Evolutionary conservation across 225 moss, liverwort and hornwort species (phyloP).

Genomic region (Physcomitrellopsis africana): DNA sequence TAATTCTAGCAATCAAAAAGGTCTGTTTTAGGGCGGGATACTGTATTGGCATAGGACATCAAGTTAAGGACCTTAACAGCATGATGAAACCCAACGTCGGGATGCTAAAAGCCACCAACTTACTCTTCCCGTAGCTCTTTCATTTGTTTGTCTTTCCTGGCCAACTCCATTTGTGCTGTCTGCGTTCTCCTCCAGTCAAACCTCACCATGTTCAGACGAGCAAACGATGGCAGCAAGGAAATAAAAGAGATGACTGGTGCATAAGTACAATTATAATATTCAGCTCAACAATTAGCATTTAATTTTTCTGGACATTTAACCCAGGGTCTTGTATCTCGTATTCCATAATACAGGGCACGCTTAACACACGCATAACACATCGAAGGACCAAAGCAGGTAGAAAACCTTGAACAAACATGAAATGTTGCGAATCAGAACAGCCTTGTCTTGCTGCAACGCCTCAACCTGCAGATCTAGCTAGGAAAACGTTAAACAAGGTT

Average conservation of each 20-base stretch:
- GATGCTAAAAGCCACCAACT: conserved; percentile 6
- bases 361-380: not conserved
- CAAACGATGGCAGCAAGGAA: conserved; percentile 17
- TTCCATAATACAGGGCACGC: conserved; percentile 7
- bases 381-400: not conserved
- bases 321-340: not conserved
- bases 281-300: not conserved
- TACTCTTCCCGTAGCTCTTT: conserved; percentile 73
- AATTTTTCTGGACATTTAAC: not conserved
- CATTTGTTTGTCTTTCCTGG: conserved; percentile 71
- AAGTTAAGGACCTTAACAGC: too few relatives aligned
- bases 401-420: conserved; percentile 72
- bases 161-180: conserved; percentile 75
- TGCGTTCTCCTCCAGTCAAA: conserved; percentile 25
- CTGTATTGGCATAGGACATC: too few relatives aligned
- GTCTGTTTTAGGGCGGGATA: not conserved
- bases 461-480: conserved; percentile 43
- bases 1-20: conserved; percentile 7
- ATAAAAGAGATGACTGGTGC: not conserved
- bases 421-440: conserved; percentile 62
- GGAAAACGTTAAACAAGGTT: not conserved
- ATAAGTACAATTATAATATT: not conserved
- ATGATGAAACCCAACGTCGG: too few relatives aligned
- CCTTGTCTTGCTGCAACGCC: conserved; percentile 56
- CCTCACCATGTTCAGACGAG: conserved; percentile 25